A percentile compares a stretch with the other conserved stretches of the same genome.
phyloP scores from a whole-genome alignment of 2,329 filamentous ascomycete genomes.

The Pseudopithomyces maydicus region DNA sequence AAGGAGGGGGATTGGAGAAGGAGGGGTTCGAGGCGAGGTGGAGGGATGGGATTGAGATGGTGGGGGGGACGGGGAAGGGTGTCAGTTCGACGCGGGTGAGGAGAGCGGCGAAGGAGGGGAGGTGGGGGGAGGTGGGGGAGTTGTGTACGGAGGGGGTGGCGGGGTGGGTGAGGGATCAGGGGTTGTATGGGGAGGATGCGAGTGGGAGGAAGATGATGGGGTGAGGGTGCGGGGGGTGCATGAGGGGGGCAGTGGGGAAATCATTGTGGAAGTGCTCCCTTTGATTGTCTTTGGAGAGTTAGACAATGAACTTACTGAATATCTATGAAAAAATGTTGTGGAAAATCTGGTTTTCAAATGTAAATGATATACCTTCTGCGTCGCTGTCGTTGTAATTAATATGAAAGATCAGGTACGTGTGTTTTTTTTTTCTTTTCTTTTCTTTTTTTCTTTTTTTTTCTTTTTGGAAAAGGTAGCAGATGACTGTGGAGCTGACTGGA shows the following conservation, averaged over 20 bases:
- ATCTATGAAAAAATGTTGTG: too few relatives aligned
- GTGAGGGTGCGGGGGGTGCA: conserved; percentile 16
- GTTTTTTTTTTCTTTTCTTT: too few relatives aligned
- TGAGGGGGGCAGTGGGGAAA: background rate
- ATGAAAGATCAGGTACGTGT: too few relatives aligned
- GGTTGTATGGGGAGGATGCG: conserved; percentile 58
- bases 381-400: too few relatives aligned
- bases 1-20: conserved; percentile 53
- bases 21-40: conserved; percentile 64
- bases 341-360: too few relatives aligned
- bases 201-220: conserved; percentile 44
- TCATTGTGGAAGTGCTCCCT: background rate
- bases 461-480: too few relatives aligned
- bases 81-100: conserved; percentile 68
- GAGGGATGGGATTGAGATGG: conserved; percentile 65
- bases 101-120: conserved; percentile 56
- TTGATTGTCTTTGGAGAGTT: background rate
- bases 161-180: conserved; percentile 61
- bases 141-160: conserved; percentile 64
- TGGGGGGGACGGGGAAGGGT: conserved; percentile 55
- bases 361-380: too few relatives aligned
- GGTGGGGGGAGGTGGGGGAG: conserved; percentile 54
- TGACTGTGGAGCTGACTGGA: too few relatives aligned
- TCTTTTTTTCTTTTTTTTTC: too few relatives aligned
- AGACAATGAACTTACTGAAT: too few relatives aligned